Evolutionary conservation across 2,329 filamentous ascomycete genomes (phyloP), one percentile per base, ranked within the genome.

Genomic region (Aureobasidium sp.): DNA sequence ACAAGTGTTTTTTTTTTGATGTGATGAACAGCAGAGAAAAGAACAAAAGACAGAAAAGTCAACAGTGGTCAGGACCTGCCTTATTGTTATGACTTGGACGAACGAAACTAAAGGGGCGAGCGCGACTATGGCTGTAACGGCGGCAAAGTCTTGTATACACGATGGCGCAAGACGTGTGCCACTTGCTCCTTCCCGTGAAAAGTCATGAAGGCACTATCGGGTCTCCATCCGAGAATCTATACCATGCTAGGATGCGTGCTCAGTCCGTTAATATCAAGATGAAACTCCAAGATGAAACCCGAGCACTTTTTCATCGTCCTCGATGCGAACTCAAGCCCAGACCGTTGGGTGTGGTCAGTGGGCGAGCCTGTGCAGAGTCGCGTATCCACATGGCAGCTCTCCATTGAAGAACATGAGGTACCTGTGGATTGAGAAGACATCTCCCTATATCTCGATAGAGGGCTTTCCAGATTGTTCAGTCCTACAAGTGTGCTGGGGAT

Each of bases 71-170:
- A 58, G 31, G 1, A 58, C 42, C 20, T 58, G 29, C 53, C 53
- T 57, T 45, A 3, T 5, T 45, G 27, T 45, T 57, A 45, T 57
- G 39, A 45, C 22, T 36, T 36, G n/a, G 25, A 7, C 5, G 9
- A 29, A 52, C 17, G 41, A 44, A 27, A 45, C 5, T 34, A 45
- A 45, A 44, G 53, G 39, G 39, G 41, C 25, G 6, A 48, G 53
- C 17, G 52, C 52, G 36, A 55, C 39, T 57, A 57, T 57, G 41
- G 53, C 53, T 57, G 53, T 57, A 57, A 57, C 53, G 53, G 53
- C 53, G 39, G 41, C 27, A 36, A 55, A 42, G 15, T 57, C 22
- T 36, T 31, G 25, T 15, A 20, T 17, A 44, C 39, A 27, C 39
- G 20, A 56, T 56, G 11, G 27, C 52, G 17, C 37, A 39, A 22